Conservation (phyloP, 1,284 basidiomycete species). For the Exobasidium rhododendri region DNA sequence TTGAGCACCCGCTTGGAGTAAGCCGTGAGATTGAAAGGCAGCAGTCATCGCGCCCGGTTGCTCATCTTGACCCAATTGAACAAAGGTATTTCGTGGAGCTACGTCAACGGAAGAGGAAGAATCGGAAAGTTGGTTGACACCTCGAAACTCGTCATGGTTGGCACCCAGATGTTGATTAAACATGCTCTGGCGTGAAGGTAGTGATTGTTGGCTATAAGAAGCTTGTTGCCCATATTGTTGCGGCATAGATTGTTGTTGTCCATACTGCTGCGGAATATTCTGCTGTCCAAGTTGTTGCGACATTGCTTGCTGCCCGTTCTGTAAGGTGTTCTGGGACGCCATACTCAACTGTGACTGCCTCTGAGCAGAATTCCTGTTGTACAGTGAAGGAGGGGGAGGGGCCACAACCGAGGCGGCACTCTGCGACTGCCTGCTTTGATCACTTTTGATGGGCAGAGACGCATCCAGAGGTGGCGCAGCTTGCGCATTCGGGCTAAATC, state of each 20-base stretch:
- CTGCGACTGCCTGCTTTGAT: too few relatives aligned
- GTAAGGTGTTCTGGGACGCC: constrained; percentile 8
- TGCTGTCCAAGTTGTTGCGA: too few relatives aligned
- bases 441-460: too few relatives aligned
- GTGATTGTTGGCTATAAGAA: too few relatives aligned
- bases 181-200: constrained; percentile 39
- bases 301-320: not conserved
- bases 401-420: not conserved
- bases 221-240: constrained; percentile 11
- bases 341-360: not conserved
- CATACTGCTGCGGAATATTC: too few relatives aligned
- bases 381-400: not conserved
- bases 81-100: constrained; percentile 31
- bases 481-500: not conserved
- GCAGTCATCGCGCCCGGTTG: constrained; percentile 48
- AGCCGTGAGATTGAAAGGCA: constrained; percentile 83
- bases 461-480: not conserved
- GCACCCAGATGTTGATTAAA: constrained; percentile 40
- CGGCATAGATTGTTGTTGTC: not conserved
- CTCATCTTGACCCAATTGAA: constrained; percentile 45
- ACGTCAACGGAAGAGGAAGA: constrained; percentile 12
- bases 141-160: constrained; percentile 31
- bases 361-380: constrained; percentile 8
- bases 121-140: constrained; percentile 20
- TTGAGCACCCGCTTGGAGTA: constrained; percentile 88